Base-by-base conservation (phyloP, 441 rosid species). In the Jatropha multifida region DNA sequence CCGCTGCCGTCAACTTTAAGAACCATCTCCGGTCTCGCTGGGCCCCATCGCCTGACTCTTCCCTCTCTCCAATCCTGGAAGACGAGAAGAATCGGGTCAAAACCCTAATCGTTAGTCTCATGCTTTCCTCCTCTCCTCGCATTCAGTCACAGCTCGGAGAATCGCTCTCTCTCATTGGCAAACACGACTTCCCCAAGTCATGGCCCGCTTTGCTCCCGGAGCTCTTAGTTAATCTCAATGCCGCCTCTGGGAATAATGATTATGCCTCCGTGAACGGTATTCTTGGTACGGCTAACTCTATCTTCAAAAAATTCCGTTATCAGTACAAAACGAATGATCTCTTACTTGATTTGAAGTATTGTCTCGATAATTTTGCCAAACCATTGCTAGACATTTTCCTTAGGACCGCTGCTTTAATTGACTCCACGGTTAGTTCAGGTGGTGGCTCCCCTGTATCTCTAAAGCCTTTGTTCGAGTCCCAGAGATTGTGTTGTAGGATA, bases 1-100 rank as follows among this genome's bases (percentile, higher is more conserved):
- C 98, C 12, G 97, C 99, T n/a, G 94, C 97, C 8, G 97, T 95
- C 78, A 92, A 86, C 88, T 93, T 95, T 80, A 95, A 95, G 85
- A 95, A 95, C 78, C 98, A 95, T 77, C 90, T 95, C 70, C 95
- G 93, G 56, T 13, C 82, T n/a, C 96, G 97, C 40, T 95, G 99
- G 99, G 81, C 83, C 1, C 87, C 94, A 13, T 56, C 90, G 0
- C 73, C 55, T 0, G 92, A 86, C 20, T 73, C 90, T n/a, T 78
- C 84, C 3, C 67, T 81, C 42, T 1, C 86, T 2, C 88, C 94
- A 51, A 89, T 93, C 52, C 61, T 65, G 0, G 91, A 82, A 75
- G 52, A 89, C 15, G 99, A 93, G 84, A 95, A 95, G 89, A 88
- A 84, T 68, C 95, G 88, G 73, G 90, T 95, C 87, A 93, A 93